phyloP scores from a whole-genome alignment of 306 rosid genomes.

The Vigna reflexopilosa region DNA sequence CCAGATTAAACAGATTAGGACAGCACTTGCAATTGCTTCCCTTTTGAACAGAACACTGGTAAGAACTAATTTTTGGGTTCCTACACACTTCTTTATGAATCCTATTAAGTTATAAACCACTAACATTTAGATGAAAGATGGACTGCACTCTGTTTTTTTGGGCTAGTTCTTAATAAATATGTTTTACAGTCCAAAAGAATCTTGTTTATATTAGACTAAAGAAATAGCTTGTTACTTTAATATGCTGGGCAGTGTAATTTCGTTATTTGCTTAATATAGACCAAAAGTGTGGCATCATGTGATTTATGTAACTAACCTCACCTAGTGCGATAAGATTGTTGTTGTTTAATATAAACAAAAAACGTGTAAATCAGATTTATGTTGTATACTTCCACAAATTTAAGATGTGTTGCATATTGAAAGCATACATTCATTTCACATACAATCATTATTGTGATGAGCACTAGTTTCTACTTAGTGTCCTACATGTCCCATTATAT shows the following conservation, averaged over 20 bases:
- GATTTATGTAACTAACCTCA: too few relatives aligned
- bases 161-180: conserved; percentile 6
- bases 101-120: conserved; percentile 17
- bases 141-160: not conserved
- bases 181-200: conserved; percentile 4
- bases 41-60: conserved; percentile 91
- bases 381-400: conserved; percentile 34
- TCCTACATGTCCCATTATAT: conserved; percentile 4
- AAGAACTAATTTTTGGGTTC: conserved; percentile 47
- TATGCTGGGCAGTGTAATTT: conserved; percentile 4
- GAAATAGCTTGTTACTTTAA: conserved; percentile 21
- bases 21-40: conserved; percentile 91
- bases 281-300: not conserved
- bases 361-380: too few relatives aligned
- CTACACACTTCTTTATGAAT: conserved; percentile 15
- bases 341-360: too few relatives aligned
- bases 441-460: conserved; percentile 6
- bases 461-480: conserved; percentile 10
- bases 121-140: conserved; percentile 4
- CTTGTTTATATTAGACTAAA: not conserved
- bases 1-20: conserved; percentile 91
- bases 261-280: conserved; percentile 18
- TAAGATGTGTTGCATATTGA: conserved; percentile 7
- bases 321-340: too few relatives aligned
- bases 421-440: not conserved